Evolutionary conservation across 495 filamentous ascomycete genomes (phyloP), one percentile per base, ranked within the genome.

Genomic region (Penicillium tannophilum): DNA sequence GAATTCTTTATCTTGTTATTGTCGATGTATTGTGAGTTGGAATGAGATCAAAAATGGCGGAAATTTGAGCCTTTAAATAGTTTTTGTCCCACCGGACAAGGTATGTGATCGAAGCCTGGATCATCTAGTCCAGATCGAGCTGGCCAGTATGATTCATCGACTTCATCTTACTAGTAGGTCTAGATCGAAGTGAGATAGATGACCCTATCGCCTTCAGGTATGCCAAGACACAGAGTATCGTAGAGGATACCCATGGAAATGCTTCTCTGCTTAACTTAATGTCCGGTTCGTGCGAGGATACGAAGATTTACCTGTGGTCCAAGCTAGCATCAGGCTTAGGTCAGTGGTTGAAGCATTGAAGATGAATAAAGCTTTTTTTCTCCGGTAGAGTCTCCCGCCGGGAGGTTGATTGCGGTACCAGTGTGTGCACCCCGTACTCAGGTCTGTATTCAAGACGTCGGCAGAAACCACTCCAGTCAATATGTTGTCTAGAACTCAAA

Each of bases 31-130:
- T 41, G 36, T 41, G 36, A 41, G 36, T 41, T 41, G 10, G 12
- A n/a, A 41, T n/a, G 14, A n/a, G 36, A 41, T n/a, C 9, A 41
- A 16, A 11, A 14, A 6, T 41, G 11, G 36, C 3, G 36, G 14
- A 41, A 41, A n/a, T 6, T 41, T 41, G 36, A 41, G 36, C 36
- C 36, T n/a, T 41, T 41, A 41, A 41, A 41, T 41, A 41, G 36
- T n/a, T 41, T 41, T 41, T 1, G 9, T 41, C 36, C n/a, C 11
- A n/a, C 36, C 36, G 16, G 7, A n/a, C 36, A 14, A 11, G 31
- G 31, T 35, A 1, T 35, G 36, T 41, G 14, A 16, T 41, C 2
- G 36, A 16, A 41, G 36, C 36, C n/a, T 41, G 6, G 12, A 41
- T 41, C 36, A n/a, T n/a, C 36, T 41, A 5, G 36, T n/a, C 14